Evolutionary conservation across 129 eudicot genomes (phyloP).

Genomic region (Lactuca saligna): DNA sequence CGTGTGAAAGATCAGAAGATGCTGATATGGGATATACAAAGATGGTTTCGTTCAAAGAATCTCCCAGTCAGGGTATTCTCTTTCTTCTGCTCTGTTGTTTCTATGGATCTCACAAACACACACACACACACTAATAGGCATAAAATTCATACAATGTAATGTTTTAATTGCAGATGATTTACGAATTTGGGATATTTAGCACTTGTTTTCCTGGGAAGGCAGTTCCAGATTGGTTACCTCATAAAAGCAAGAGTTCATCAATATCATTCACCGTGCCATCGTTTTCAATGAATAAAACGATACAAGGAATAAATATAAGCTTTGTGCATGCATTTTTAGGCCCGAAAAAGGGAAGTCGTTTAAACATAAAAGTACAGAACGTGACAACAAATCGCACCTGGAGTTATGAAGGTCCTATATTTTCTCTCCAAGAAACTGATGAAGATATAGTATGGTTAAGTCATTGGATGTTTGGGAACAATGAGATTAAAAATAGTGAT

Average conservation of each 20-base stretch:
- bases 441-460: constrained; percentile 18
- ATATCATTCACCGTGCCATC: constrained; percentile 22
- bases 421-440: neutral
- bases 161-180: neutral
- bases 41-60: too few relatives aligned
- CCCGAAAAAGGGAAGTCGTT: neutral
- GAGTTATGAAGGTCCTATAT: neutral
- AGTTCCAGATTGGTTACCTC: constrained; percentile 17
- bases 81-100: too few relatives aligned
- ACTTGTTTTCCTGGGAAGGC: constrained; percentile 25
- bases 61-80: too few relatives aligned
- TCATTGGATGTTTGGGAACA: constrained; percentile 22
- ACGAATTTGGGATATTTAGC: constrained; percentile 32
- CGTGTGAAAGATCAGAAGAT: neutral
- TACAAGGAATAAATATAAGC: constrained; percentile 27
- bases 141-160: too few relatives aligned
- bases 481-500: constrained; percentile 20
- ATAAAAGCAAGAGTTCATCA: neutral
- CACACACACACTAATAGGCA: too few relatives aligned
- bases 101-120: neutral
- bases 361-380: neutral
- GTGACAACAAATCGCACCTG: neutral
- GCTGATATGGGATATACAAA: neutral
- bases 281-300: neutral
- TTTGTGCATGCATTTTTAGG: neutral